Base-by-base conservation (phyloP, 2,329 filamentous ascomycete species). In the Cephalotrichum gorgonifer region DNA sequence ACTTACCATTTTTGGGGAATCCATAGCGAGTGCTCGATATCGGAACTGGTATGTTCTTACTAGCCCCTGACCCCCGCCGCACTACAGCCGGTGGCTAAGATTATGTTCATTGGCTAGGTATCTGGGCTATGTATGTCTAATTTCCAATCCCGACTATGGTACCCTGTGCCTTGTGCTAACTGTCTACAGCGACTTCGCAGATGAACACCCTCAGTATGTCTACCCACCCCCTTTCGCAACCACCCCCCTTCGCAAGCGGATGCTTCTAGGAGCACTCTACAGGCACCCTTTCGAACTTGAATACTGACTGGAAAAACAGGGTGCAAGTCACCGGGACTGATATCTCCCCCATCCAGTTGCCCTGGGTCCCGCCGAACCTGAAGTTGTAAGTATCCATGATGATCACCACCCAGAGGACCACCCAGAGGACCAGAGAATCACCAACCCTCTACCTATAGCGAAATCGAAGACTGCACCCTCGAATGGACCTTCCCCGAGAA, bases 281-380 rank as follows among this genome's bases (percentile, higher is more conserved):
- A n/a, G 35, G 35, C n/a, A 20, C 17, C n/a, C n/a, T n/a, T n/a
- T n/a, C n/a, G n/a, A n/a, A n/a, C n/a, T n/a, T n/a, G n/a, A n/a
- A n/a, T n/a, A n/a, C n/a, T n/a, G n/a, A n/a, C n/a, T n/a, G n/a
- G n/a, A n/a, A n/a, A n/a, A n/a, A n/a, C n/a, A n/a, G n/a, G n/a
- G n/a, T n/a, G n/a, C n/a, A 58, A 60, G 71, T 62, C 2, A 65
- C 69, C 30, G 77, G 76, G 33, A 76, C 73, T 2, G 76, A 81
- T 55, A 68, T 80, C 15, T 75, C 72, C 9, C 74, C 76, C 1
- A 76, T 78, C 8, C 76, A 80, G 56, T 75, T 76, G 1, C 62
- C 61, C 28, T 74, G 74, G 64, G 71, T 81, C 1, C 62, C 64
- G 0, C 64, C 65, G 3, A 67, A 68, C 11, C 42, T 64, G 3